Percentiles rank a stretch among this genome's conserved stretches.
Conservation (phyloP, 768 basidiomycete genomes). For the Boletellus emodensis region DNA sequence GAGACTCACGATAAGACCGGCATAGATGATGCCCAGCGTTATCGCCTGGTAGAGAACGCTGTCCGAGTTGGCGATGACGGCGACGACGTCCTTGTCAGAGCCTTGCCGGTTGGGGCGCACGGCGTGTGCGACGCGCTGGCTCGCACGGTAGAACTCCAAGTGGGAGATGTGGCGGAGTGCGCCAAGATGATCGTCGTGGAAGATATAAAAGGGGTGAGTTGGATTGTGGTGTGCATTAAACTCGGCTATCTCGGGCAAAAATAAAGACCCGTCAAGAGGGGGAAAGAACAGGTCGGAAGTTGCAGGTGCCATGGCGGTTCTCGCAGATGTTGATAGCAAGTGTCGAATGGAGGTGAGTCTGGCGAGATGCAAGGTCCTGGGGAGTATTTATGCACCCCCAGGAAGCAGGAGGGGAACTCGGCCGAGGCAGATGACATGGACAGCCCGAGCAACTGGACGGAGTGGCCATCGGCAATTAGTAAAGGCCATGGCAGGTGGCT, state of each 20-base stretch:
- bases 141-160: slow-evolving; percentile 43
- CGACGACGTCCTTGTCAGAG: slow-evolving; percentile 33
- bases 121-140: slow-evolving; percentile 39
- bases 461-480: too few relatives aligned
- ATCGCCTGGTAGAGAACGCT: slow-evolving; percentile 42
- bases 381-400: too few relatives aligned
- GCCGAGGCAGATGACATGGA: too few relatives aligned
- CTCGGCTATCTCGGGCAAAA: slow-evolving; percentile 18
- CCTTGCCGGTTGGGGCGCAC: slow-evolving; percentile 34
- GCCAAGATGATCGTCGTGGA: slow-evolving; percentile 18
- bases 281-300: slow-evolving; percentile 13
- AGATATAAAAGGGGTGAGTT: slow-evolving; percentile 29
- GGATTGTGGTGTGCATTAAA: slow-evolving; percentile 34
- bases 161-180: slow-evolving; percentile 31
- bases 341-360: too few relatives aligned
- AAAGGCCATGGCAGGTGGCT: too few relatives aligned
- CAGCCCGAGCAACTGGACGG: too few relatives aligned
- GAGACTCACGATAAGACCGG: slow-evolving; percentile 11
- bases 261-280: slow-evolving; percentile 33
- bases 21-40: slow-evolving; percentile 30
- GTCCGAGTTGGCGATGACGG: slow-evolving; percentile 37
- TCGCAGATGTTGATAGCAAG: too few relatives aligned
- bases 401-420: too few relatives aligned
- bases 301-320: too few relatives aligned
- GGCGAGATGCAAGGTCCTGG: too few relatives aligned